Evolutionary conservation across 2,329 filamentous ascomycete species (phyloP).

Genomic region (Hymenoscyphus fructigenus): DNA sequence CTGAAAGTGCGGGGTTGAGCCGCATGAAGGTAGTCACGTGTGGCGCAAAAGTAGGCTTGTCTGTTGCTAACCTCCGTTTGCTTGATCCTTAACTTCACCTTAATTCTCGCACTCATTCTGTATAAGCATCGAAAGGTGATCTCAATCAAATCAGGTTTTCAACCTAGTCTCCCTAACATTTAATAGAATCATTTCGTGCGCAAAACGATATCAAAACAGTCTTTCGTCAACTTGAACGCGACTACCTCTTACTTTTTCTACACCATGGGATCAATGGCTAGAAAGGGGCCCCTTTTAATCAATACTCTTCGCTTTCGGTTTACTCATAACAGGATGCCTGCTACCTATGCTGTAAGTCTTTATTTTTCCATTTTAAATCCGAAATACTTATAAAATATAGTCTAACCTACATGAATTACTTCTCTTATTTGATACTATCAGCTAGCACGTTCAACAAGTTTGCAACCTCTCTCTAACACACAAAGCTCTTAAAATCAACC

Average conservation of each 20-base stretch:
- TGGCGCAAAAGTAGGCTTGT: too few relatives aligned
- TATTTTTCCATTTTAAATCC: not conserved
- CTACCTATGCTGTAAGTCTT: not conserved
- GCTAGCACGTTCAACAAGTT: not conserved
- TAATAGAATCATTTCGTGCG: not conserved
- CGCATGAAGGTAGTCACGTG: too few relatives aligned
- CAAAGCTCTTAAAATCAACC: not conserved
- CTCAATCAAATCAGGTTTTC: not conserved
- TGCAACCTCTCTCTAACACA: not conserved
- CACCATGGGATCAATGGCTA: not conserved
- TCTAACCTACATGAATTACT: not conserved
- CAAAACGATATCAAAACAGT: not conserved
- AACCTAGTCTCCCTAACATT: not conserved
- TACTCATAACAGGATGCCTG: not conserved
- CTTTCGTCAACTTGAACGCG: not conserved
- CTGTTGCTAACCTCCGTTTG: not conserved
- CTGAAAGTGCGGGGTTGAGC: too few relatives aligned
- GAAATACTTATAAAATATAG: not conserved
- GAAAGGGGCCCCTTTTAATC: not conserved
- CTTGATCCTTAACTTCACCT: not conserved
- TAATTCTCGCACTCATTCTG: not conserved
- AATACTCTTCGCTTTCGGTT: not conserved
- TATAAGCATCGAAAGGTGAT: not conserved
- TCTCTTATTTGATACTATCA: not conserved
- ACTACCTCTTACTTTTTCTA: not conserved